Percentiles rank a stretch among this genome's conserved stretches.
phyloP scores from a whole-genome alignment of 768 basidiomycete genomes.

The Tricholomella constricta region DNA sequence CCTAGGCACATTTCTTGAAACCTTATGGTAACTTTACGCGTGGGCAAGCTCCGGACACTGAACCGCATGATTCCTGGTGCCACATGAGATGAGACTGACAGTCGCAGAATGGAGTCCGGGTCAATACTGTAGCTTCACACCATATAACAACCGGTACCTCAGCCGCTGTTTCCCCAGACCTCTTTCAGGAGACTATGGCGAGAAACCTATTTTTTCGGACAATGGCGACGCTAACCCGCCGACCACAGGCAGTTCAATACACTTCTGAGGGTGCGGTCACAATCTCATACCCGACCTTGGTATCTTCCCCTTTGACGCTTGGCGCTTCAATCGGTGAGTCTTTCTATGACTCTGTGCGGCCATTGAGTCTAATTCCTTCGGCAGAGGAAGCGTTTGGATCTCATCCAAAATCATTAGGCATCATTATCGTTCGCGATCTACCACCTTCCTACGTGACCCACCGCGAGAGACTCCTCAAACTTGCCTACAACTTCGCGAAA shows the following conservation, averaged over 20 bases:
- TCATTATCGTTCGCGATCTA: slow-evolving; percentile 81
- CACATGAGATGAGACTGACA: too few relatives aligned
- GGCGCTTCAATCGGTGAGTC: slow-evolving; percentile 60
- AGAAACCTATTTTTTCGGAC: slow-evolving; percentile 19
- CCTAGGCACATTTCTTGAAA: too few relatives aligned
- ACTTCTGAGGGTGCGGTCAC: slow-evolving; percentile 55
- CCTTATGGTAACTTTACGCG: too few relatives aligned
- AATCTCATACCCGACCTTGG: slow-evolving; percentile 63
- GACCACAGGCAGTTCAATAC: slow-evolving; percentile 29
- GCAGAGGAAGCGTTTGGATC: slow-evolving; percentile 87
- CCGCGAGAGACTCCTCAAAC: slow-evolving; percentile 70
- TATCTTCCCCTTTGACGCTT: slow-evolving; percentile 54
- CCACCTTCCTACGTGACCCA: slow-evolving; percentile 63
- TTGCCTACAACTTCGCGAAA: slow-evolving; percentile 75
- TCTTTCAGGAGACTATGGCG: slow-evolving; percentile 14
- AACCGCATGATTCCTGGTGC: too few relatives aligned
- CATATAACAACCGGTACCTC: too few relatives aligned
- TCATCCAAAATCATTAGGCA: slow-evolving; percentile 71
- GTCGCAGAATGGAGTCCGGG: too few relatives aligned
- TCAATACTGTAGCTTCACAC: too few relatives aligned
- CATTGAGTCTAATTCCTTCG: not conserved
- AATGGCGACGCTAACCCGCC: slow-evolving; percentile 17
- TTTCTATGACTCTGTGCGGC: not conserved
- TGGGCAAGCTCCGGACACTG: too few relatives aligned
- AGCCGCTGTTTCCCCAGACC: not conserved